phyloP scores from a whole-genome alignment of 768 basidiomycete genomes.

The Xerocomellus intermedius region DNA sequence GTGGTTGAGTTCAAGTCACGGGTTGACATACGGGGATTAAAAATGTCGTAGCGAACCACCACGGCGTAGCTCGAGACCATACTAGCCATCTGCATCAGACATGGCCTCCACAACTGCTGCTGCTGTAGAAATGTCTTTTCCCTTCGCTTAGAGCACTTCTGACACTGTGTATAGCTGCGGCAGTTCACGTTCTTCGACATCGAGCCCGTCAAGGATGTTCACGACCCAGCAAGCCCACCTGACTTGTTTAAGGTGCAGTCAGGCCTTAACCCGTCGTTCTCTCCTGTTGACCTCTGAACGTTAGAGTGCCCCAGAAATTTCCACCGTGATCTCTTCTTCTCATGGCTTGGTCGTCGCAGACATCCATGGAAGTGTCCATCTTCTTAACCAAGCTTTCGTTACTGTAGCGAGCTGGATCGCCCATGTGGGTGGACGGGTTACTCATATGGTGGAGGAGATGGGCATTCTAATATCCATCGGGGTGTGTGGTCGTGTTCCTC shows the following conservation, averaged over 20 bases:
- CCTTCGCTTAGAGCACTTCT: background rate
- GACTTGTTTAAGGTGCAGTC: constrained; percentile 70
- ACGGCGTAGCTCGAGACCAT: no score
- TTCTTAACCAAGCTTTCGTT: constrained; percentile 74
- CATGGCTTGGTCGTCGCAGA: constrained; percentile 77
- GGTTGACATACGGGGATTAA: background rate
- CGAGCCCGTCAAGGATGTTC: constrained; percentile 70
- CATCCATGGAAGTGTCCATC: constrained; percentile 79
- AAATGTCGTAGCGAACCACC: background rate
- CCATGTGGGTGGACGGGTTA: constrained; percentile 75
- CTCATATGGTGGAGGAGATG: constrained; percentile 80
- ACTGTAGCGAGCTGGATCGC: constrained; percentile 74
- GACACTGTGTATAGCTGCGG: constrained; percentile 57
- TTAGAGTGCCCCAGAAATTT: constrained; percentile 70
- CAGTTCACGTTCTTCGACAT: constrained; percentile 91
- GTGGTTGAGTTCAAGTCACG: no score
- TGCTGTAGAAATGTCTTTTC: constrained; percentile 15
- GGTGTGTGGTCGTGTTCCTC: constrained; percentile 46
- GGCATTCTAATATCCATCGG: constrained; percentile 88
- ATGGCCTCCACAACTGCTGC: constrained; percentile 18
- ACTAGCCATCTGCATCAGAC: background rate
- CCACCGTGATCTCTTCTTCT: constrained; percentile 61
- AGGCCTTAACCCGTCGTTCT: background rate
- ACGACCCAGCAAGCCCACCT: constrained; percentile 72
- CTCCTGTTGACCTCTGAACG: constrained; percentile 1